Evolutionary conservation across 306 rosid genomes (phyloP).

Genomic region (Ammopiptanthus mongolicus): DNA sequence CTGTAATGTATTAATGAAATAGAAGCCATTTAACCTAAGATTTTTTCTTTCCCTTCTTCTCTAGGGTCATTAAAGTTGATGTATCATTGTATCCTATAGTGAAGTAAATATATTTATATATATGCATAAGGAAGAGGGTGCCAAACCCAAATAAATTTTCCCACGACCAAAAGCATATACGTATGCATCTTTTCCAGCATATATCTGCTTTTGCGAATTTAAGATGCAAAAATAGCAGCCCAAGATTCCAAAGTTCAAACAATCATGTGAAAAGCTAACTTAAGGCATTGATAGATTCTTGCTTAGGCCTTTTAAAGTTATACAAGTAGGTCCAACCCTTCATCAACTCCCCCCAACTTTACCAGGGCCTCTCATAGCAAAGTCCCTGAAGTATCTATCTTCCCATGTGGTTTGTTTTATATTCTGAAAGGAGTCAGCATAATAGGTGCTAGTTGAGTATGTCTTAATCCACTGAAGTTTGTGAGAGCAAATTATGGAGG

Average conservation of each 20-base stretch:
- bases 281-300: constrained; percentile 25
- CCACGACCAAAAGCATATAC: constrained; percentile 18
- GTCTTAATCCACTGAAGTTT: constrained; percentile 26
- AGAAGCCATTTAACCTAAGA: neutral
- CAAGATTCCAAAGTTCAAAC: constrained; percentile 28
- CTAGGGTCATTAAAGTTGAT: neutral
- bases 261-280: constrained; percentile 33
- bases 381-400: constrained; percentile 16
- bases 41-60: too few species aligned
- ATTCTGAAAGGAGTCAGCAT: constrained; percentile 20
- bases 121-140: neutral
- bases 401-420: constrained; percentile 32
- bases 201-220: constrained; percentile 5
- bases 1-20: neutral
- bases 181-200: constrained; percentile 3
- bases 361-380: constrained; percentile 2
- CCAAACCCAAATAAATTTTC: constrained; percentile 14
- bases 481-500: constrained; percentile 33
- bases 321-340: constrained; percentile 16
- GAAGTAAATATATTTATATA: neutral
- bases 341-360: constrained; percentile 21
- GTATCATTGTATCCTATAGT: neutral
- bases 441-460: constrained; percentile 18
- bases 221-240: constrained; percentile 28
- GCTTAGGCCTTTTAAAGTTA: constrained; percentile 11